Evolutionary conservation across 306 rosid species (phyloP).

Genomic region (Fagus crenata): DNA sequence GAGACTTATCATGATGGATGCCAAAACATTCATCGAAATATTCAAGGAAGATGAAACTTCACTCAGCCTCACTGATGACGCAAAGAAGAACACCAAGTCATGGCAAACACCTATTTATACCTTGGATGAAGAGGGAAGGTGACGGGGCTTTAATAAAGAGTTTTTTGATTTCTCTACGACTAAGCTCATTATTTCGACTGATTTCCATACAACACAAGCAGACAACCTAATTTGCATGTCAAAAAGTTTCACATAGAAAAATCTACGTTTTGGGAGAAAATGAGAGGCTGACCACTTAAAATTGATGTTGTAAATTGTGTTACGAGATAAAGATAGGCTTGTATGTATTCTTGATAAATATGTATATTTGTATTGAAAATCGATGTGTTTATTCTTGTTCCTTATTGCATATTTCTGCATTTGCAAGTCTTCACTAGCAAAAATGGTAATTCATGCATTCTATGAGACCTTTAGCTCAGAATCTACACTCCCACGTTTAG

Average conservation of each 20-base stretch:
- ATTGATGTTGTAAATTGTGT: slow-evolving; percentile 49
- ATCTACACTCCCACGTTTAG: no score
- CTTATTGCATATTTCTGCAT: neutral
- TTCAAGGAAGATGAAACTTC: slow-evolving; percentile 74
- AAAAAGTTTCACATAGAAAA: slow-evolving; percentile 10
- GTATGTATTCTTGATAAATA: slow-evolving; percentile 31
- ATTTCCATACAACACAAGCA: neutral
- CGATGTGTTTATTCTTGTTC: neutral
- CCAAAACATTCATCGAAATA: slow-evolving; percentile 75
- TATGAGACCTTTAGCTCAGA: neutral
- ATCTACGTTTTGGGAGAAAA: slow-evolving; percentile 9
- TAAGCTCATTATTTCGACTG: neutral
- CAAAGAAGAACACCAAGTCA: slow-evolving; percentile 79
- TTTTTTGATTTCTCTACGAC: neutral
- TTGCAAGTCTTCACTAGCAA: neutral
- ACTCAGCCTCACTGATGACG: slow-evolving; percentile 85
- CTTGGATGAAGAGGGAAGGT: slow-evolving; percentile 55
- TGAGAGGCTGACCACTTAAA: slow-evolving; percentile 27
- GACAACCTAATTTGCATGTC: neutral
- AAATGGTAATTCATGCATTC: neutral
- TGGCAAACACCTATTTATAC: slow-evolving; percentile 89
- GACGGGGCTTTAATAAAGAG: slow-evolving; percentile 15
- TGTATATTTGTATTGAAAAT: neutral
- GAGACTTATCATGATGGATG: slow-evolving; percentile 78
- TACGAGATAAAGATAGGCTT: slow-evolving; percentile 28